Conservation (phyloP, 108 stramenopile genomes). For the Pseudonitzschia delicatissima region DNA sequence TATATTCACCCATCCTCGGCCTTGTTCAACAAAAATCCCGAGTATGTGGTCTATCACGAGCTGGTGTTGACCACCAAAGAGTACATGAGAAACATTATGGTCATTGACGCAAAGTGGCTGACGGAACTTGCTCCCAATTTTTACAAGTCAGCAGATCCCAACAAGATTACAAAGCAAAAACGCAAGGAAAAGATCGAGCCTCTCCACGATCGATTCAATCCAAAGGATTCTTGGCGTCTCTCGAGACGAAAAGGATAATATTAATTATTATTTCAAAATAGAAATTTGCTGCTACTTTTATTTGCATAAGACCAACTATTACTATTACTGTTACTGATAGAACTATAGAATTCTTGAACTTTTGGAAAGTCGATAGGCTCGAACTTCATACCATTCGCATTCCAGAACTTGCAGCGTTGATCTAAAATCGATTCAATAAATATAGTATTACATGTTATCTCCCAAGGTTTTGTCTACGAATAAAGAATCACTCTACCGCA, state of each 20-base stretch:
- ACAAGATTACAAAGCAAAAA: conserved; percentile 92
- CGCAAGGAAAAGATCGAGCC: conserved; percentile 99
- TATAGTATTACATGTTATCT: too few relatives aligned
- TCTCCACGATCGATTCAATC: conserved; percentile 95
- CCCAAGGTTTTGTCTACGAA: too few relatives aligned
- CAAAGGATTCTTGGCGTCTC: conserved; percentile 92
- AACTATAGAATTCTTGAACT: too few relatives aligned
- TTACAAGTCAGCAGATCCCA: conserved; percentile 94
- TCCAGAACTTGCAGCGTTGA: too few relatives aligned
- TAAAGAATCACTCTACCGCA: too few relatives aligned
- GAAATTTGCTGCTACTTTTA: too few relatives aligned
- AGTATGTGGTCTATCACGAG: conserved; percentile 98
- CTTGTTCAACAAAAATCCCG: conserved; percentile 97
- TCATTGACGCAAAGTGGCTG: conserved; percentile 98
- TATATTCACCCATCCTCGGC: conserved; percentile 97
- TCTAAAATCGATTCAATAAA: too few relatives aligned
- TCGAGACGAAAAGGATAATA: conserved; percentile 83
- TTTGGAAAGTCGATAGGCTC: too few relatives aligned
- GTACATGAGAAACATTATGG: conserved; percentile 99
- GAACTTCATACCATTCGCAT: too few relatives aligned
- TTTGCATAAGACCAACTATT: too few relatives aligned
- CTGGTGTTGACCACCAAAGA: conserved; percentile 98
- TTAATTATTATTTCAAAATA: too few relatives aligned
- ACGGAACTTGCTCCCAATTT: conserved; percentile 96
- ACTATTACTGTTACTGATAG: too few relatives aligned